Conservation (phyloP, 305 asterid species). For the Vinca major region DNA sequence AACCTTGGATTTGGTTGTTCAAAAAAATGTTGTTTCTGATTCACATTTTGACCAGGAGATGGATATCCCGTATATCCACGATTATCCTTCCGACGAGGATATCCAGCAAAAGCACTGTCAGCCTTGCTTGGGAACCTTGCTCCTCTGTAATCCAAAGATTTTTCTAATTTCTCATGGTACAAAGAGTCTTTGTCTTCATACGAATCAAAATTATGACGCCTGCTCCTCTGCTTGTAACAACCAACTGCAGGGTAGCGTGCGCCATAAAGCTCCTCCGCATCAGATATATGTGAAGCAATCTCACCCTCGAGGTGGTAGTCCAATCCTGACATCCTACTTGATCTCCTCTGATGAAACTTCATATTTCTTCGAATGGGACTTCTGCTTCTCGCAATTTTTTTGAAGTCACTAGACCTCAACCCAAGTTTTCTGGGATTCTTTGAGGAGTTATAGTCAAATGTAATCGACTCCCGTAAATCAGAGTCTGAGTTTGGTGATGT, state of each 20-base stretch:
- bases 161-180: conserved; percentile 20
- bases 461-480: conserved; percentile 16
- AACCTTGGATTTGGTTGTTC: conserved; percentile 8
- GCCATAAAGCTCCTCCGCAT: conserved; percentile 23
- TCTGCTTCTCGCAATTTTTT: conserved; percentile 26
- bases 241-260: conserved; percentile 18
- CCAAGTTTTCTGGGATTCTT: conserved; percentile 21
- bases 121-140: conserved; percentile 21
- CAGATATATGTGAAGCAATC: conserved; percentile 22
- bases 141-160: conserved; percentile 15
- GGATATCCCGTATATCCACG: conserved; percentile 24
- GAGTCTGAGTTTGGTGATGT: conserved; percentile 14
- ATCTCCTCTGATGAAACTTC: conserved; percentile 19
- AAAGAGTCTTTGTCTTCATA: conserved; percentile 19
- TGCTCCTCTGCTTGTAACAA: conserved; percentile 19
- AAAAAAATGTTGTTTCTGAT: conserved; percentile 19
- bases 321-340: conserved; percentile 16
- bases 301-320: conserved; percentile 21
- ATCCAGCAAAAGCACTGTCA: conserved; percentile 19
- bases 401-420: conserved; percentile 18
- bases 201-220: conserved; percentile 18
- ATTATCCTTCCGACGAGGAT: conserved; percentile 21
- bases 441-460: conserved; percentile 20
- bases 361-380: conserved; percentile 18
- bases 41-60: conserved; percentile 17